These are phyloP conservation scores for Paraleonurus japonicus DNA, from an alignment of 257 asterid genomes.

Conservation along the genomic window DNA sequence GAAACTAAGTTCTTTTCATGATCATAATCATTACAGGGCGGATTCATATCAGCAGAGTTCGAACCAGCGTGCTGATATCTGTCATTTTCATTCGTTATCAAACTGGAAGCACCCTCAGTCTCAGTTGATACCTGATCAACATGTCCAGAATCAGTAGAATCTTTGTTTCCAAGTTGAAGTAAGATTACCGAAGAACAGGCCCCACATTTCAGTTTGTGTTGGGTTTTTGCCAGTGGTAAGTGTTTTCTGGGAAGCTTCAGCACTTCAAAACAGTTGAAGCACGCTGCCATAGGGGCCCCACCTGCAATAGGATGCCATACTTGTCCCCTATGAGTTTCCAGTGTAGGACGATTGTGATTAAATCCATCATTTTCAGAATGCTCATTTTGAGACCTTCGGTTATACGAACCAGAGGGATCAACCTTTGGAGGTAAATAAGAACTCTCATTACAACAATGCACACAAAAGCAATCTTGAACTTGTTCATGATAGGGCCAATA, in stretches of 20 bases:
- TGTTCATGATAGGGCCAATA: constrained; percentile 43
- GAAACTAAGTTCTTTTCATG: constrained; percentile 45
- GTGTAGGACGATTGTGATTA: constrained; percentile 35
- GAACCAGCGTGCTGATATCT: constrained; percentile 36
- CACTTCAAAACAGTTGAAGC: constrained; percentile 78
- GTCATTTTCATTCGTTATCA: constrained; percentile 43
- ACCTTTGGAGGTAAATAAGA: constrained; percentile 47
- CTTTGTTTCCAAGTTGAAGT: constrained; percentile 54
- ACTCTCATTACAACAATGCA: constrained; percentile 51
- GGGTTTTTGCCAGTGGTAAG: constrained; percentile 37
- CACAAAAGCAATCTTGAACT: constrained; percentile 63
- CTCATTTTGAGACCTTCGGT: constrained; percentile 41
- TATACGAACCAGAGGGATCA: constrained; percentile 38
- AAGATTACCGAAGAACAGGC: constrained; percentile 70
- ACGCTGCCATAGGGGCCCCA: constrained; percentile 81
- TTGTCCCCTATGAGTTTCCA: constrained; percentile 36
- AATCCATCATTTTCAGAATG: constrained; percentile 46
- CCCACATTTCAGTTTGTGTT: constrained; percentile 69
- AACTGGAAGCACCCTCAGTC: constrained; percentile 41
- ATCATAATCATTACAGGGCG: constrained; percentile 38
- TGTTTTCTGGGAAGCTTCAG: constrained; percentile 59
- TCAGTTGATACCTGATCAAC: constrained; percentile 42
- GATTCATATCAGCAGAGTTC: constrained; percentile 27
- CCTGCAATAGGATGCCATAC: constrained; percentile 66
- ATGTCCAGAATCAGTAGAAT: constrained; percentile 40